Evolutionary conservation across 2,329 filamentous ascomycete species (phyloP).

Genomic region (Chaetomiaceae sp.): DNA sequence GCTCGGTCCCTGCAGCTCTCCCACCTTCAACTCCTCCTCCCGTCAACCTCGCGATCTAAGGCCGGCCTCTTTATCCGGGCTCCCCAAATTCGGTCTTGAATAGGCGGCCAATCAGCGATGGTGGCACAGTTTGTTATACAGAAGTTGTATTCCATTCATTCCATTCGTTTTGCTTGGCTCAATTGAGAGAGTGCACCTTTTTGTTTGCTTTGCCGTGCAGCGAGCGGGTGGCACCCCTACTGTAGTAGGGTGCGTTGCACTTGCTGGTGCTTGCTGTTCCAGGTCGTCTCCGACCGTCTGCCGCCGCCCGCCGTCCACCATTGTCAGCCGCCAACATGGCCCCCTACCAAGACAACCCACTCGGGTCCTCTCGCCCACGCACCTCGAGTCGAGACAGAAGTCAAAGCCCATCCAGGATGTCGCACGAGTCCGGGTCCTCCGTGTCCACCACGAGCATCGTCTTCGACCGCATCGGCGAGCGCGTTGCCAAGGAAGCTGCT

Average conservation of each 20-base stretch:
- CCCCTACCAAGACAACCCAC: constrained; percentile 21
- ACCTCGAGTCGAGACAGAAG: constrained; percentile 12
- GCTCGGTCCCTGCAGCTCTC: neutral
- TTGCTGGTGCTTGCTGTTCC: too few species aligned
- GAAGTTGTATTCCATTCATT: constrained; percentile 12
- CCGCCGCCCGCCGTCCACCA: neutral
- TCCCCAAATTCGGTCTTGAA: constrained; percentile 21
- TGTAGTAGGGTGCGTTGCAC: too few species aligned
- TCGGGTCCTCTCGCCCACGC: constrained; percentile 10
- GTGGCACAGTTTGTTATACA: constrained; percentile 15
- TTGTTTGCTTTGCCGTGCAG: constrained; percentile 7
- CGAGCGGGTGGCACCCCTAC: constrained; percentile 8
- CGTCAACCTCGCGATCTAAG: neutral
- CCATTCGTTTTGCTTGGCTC: constrained; percentile 5
- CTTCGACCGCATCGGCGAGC: constrained; percentile 69
- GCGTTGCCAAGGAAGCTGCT: constrained; percentile 33
- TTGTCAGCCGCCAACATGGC: constrained; percentile 14
- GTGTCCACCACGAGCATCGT: constrained; percentile 80
- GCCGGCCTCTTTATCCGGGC: constrained; percentile 7
- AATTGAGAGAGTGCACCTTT: constrained; percentile 7
- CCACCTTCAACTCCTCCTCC: neutral
- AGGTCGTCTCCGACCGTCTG: too few species aligned
- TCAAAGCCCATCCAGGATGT: constrained; percentile 32
- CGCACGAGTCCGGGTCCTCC: constrained; percentile 62
- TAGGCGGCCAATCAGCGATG: constrained; percentile 21